phyloP scores from a whole-genome alignment of 768 basidiomycete species.

The Lentinula sp. region DNA sequence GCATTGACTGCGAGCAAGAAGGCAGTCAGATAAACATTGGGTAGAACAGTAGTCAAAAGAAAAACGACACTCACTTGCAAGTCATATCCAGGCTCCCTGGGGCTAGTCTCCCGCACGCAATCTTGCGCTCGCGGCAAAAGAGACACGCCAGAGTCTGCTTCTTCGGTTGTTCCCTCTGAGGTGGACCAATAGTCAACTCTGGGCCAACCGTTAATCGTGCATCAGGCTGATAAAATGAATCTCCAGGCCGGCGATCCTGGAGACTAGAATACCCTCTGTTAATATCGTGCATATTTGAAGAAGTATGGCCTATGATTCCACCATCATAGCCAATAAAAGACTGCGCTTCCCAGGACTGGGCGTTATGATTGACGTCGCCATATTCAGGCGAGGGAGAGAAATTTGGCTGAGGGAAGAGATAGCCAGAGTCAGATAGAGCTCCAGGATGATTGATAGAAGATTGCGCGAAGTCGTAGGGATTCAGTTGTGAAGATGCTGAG shows the following conservation, averaged over 20 bases:
- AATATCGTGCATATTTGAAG: neutral
- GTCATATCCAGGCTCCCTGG: neutral
- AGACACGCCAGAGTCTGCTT: constrained; percentile 1
- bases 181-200: neutral
- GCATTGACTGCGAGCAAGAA: neutral
- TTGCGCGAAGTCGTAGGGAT: neutral
- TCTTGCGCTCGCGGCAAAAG: constrained; percentile 3
- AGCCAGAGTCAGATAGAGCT: neutral
- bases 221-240: neutral
- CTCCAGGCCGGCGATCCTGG: neutral
- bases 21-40: neutral
- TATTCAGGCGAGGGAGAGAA: neutral
- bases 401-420: neutral
- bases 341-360: neutral
- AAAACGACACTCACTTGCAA: neutral
- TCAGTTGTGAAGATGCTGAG: neutral
- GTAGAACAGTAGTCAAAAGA: neutral
- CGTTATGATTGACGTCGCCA: no score
- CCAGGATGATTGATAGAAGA: neutral
- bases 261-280: neutral
- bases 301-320: neutral
- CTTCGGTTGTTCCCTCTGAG: neutral
- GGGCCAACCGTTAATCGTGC: neutral
- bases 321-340: neutral
- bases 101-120: neutral